phyloP scores from a whole-genome alignment of 306 rosid genomes.

The Sechiopsis laciniata region DNA sequence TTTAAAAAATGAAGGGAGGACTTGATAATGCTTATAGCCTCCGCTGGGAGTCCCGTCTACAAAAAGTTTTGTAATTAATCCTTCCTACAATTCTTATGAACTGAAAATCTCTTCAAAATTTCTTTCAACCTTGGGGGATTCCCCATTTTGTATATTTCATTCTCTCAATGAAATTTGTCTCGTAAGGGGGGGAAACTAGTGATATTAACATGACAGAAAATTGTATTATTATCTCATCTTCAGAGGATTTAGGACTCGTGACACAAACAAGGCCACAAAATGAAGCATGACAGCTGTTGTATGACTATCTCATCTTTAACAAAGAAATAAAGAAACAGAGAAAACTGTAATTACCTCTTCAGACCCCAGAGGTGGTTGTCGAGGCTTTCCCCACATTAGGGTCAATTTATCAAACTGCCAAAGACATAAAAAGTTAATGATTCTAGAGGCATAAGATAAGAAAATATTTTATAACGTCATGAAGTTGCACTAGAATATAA shows the following conservation, averaged over 20 bases:
- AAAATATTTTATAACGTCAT: not conserved
- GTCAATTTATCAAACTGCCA: conserved; percentile 66
- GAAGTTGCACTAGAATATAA: not conserved
- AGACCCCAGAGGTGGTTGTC: conserved; percentile 70
- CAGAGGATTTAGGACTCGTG: not conserved
- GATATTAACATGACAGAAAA: not conserved
- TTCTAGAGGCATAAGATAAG: not conserved
- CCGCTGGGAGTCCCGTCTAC: not conserved
- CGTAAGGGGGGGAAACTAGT: not conserved
- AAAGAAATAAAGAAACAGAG: not conserved
- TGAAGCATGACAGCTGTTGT: not conserved
- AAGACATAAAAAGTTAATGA: conserved; percentile 21
- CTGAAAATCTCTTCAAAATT: not conserved
- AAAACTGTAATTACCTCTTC: conserved; percentile 58
- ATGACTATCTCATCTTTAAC: conserved; percentile 16
- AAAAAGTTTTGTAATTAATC: not conserved
- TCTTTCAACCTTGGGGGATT: not conserved
- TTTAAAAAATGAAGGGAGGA: not conserved
- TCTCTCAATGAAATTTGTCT: not conserved
- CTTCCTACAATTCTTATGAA: not conserved
- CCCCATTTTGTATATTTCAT: not conserved
- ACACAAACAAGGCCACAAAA: no score
- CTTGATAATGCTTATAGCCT: not conserved
- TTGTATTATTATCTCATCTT: conserved; percentile 1
- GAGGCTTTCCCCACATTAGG: conserved; percentile 86